These are phyloP conservation scores for Kodamaea restingae DNA, from an alignment of 805 yeast species.

Conservation along the genomic window DNA sequence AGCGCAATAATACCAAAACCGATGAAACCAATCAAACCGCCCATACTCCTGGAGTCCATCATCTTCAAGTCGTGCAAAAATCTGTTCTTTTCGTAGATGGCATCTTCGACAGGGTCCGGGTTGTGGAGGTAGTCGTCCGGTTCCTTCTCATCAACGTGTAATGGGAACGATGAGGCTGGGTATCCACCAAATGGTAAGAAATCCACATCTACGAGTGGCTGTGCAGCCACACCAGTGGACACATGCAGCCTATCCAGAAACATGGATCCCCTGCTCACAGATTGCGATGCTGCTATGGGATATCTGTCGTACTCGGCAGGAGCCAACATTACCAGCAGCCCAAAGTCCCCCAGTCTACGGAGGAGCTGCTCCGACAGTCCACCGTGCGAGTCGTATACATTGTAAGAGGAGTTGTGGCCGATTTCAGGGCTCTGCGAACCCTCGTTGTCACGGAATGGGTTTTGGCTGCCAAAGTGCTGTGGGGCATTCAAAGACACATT, in stretches of 20 bases:
- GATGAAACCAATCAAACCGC: constrained; percentile 61
- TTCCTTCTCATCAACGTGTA: constrained; percentile 88
- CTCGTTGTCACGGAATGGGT: neutral
- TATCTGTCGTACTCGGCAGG: constrained; percentile 17
- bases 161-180: constrained; percentile 89
- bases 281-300: constrained; percentile 13
- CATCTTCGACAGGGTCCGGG: constrained; percentile 94
- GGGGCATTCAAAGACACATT: neutral
- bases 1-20: constrained; percentile 56
- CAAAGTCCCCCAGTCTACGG: neutral
- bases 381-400: neutral
- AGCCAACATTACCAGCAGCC: constrained; percentile 6
- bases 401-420: neutral
- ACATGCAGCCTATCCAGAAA: constrained; percentile 15
- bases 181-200: constrained; percentile 94
- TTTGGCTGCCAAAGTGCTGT: neutral
- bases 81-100: constrained; percentile 71
- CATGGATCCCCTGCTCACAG: constrained; percentile 9
- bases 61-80: constrained; percentile 59
- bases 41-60: constrained; percentile 59
- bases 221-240: constrained; percentile 18
- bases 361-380: constrained; percentile 2
- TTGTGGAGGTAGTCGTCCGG: constrained; percentile 93
- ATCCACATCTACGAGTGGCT: constrained; percentile 46
- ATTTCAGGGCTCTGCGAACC: neutral